Base-by-base conservation (phyloP, 768 basidiomycete species). In the Pulveroboletus ravenelii region DNA sequence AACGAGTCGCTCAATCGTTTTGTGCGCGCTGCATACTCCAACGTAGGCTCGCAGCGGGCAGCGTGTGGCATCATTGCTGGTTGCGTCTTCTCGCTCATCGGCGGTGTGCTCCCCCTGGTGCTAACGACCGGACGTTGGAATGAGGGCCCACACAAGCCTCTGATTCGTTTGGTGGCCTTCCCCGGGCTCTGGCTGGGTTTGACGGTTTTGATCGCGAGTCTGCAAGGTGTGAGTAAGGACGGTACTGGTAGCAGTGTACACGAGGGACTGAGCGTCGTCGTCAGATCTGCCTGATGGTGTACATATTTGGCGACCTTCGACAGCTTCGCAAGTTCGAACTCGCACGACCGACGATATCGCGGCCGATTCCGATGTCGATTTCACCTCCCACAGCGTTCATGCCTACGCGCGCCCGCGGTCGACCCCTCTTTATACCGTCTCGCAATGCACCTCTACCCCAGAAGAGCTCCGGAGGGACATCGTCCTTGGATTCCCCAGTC, bases 271-370 rank as follows among this genome's bases (percentile, higher is more conserved):
- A 45, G 27, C 35, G 14, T 45, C 35, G 31, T 67, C 3, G 3
- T 32, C 2, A 67, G 77, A 63, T 78, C 10, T 90, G 88, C 62
- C 62, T 89, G 48, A 87, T 86, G 62, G 79, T 90, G 6, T 90
- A 89, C 62, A 62, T 89, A 29, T 88, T 89, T 58, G 88, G 88
- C 8, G 88, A 90, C 66, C 72, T 89, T 17, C 74, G 88, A 8
- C 88, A 90, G 60, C 74, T 90, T 17, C 81, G 84, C 57, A 84
- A 80, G 55, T 89, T 89, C 59, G 88, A 89, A 63, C 80, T 90
- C n/a, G 65, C 79, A 4, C 75, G 86, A 18, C 87, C 87, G 10
- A 68, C 78, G 13, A 83, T 85, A 55, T 82, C 84, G 0, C 74
- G 74, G 46, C 71, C 71, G 2, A 62, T 69, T 2, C 54, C 61